Evolutionary conservation across 306 rosid genomes (phyloP).

Genomic region (Erythrophleum fordii): DNA sequence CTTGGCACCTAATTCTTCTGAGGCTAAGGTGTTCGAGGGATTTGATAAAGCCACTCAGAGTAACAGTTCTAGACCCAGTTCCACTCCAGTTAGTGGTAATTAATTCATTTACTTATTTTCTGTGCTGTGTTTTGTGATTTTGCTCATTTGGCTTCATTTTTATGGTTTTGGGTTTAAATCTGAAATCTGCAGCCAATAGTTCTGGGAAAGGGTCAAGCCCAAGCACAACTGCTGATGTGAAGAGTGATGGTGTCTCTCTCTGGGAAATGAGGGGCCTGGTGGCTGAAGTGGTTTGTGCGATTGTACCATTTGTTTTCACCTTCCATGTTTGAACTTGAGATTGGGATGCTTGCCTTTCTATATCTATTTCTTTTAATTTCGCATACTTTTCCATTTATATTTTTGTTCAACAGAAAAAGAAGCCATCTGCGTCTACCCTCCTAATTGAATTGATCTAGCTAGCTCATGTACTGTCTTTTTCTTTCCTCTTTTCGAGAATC

Average conservation of each 20-base stretch:
- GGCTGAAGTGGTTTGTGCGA: slow-evolving; percentile 42
- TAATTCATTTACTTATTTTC: not conserved
- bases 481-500: not conserved
- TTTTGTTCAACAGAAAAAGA: not conserved
- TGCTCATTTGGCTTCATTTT: too few species aligned
- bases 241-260: slow-evolving; percentile 47
- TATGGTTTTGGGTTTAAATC: not conserved
- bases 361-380: not conserved
- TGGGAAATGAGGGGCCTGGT: slow-evolving; percentile 43
- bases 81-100: slow-evolving; percentile 47
- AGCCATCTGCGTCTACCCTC: not conserved
- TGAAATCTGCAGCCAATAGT: not conserved
- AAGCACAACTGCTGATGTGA: slow-evolving; percentile 39
- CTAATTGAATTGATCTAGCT: not conserved
- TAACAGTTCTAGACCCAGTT: not conserved
- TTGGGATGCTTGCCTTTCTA: not conserved
- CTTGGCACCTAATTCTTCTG: slow-evolving; percentile 67
- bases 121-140: not conserved
- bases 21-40: slow-evolving; percentile 70
- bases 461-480: not conserved
- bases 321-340: slow-evolving; percentile 19
- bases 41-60: slow-evolving; percentile 29
- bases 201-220: slow-evolving; percentile 46
- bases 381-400: not conserved
- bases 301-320: slow-evolving; percentile 50